Conservation (phyloP, 805 yeast species). For the Ogataea saltuana region DNA sequence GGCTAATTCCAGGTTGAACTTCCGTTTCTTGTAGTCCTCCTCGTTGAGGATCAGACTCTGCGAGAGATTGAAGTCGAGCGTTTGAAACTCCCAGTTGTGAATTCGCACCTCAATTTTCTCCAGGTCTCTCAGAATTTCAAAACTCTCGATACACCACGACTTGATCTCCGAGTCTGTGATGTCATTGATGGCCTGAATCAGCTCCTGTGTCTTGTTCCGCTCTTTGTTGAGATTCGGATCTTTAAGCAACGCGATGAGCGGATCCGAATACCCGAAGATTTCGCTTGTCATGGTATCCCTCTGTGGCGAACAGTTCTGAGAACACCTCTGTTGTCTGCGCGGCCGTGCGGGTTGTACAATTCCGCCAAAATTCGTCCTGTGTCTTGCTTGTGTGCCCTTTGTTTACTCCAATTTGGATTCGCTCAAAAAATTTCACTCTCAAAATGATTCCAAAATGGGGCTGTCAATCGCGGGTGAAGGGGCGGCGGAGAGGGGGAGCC, state of each 20-base stretch:
- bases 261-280: constrained; percentile 44
- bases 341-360: too few relatives aligned
- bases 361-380: not conserved
- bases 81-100: constrained; percentile 56
- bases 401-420: not conserved
- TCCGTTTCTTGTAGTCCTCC: constrained; percentile 32
- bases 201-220: constrained; percentile 41
- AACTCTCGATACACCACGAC: constrained; percentile 48
- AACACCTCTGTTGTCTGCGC: not conserved
- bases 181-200: constrained; percentile 43
- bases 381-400: not conserved
- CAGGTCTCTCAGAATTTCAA: constrained; percentile 49
- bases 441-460: not conserved
- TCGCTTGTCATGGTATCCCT: constrained; percentile 24
- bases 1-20: constrained; percentile 55
- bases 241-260: constrained; percentile 46
- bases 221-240: constrained; percentile 49
- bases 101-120: constrained; percentile 49
- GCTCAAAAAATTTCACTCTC: constrained; percentile 2
- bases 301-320: not conserved
- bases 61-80: constrained; percentile 49
- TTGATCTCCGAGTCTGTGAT: constrained; percentile 47
- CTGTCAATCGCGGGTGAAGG: not conserved
- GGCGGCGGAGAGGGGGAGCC: too few relatives aligned
- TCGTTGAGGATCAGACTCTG: constrained; percentile 23